Base-by-base conservation (phyloP, 129 eudicot species). In the Kitagawia praeruptora region DNA sequence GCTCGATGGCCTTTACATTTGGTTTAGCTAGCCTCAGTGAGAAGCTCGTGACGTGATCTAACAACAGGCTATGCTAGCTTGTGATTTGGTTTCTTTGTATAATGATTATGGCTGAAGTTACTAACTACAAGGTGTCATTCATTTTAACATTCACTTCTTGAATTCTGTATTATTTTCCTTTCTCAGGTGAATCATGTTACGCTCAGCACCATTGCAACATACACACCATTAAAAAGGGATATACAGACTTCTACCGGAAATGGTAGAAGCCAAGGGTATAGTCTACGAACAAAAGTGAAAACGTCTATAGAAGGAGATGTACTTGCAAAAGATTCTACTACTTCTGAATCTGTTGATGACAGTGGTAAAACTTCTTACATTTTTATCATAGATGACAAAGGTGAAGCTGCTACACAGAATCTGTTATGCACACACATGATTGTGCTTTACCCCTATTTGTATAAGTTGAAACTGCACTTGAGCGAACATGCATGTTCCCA, bases 261-360 rank as follows among this genome's bases (percentile, higher is more conserved):
- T 58, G 54, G 85, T 39, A 58, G 83, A 76, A 67, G 64, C 46
- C 83, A 40, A 81, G 76, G 76, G 77, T 56, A 49, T 67, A 41
- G n/a, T 80, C 67, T 83, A 45, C 63, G 81, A 78, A 79, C 82
- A 72, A 91, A 87, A 84, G 80, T 86, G 13, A 88, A 90, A 82
- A 78, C 84, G 39, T 91, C 97, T 19, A 71, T 78, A 79, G 93
- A 85, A 79, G 86, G 91, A 51, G 91, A 91, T 51, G 78, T 85
- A 77, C 76, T 80, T 69, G 85, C 82, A 37, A 83, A 84, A 74
- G 94, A 89, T 31, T 81, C 92, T 25, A 79, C 15, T 42, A 78
- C 85, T 25, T 47, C 74, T 78, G 90, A 84, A 66, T 63, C 84
- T 1, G 70, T 34, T 77, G 85, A 84, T 40, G 83, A 82, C 38